Evolutionary conservation across 2,329 filamentous ascomycete species (phyloP).

Genomic region (Clonostachys rhizophaga): DNA sequence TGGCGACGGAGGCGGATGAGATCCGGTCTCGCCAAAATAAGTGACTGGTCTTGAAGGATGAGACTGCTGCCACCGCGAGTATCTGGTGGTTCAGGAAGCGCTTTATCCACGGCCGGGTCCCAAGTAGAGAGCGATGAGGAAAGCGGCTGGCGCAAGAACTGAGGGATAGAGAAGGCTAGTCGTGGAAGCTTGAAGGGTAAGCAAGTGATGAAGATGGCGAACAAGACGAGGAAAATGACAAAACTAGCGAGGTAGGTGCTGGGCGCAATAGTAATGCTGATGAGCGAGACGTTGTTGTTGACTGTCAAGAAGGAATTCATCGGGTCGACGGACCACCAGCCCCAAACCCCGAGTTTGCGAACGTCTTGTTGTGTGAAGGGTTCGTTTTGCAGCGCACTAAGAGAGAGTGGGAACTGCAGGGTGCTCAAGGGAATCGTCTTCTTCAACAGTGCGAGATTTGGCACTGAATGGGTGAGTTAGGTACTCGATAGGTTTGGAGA

Average conservation of each 20-base stretch:
- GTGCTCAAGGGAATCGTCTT: too few relatives aligned
- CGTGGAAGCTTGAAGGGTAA: slow-evolving; percentile 10
- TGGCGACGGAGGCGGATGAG: slow-evolving; percentile 4
- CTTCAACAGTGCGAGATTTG: too few relatives aligned
- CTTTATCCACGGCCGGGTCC: slow-evolving; percentile 10
- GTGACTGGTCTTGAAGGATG: slow-evolving; percentile 23
- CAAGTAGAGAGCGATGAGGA: slow-evolving; percentile 7
- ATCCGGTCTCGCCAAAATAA: slow-evolving; percentile 20
- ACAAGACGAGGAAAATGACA: slow-evolving; percentile 42
- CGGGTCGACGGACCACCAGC: background rate
- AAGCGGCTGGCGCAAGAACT: slow-evolving; percentile 3
- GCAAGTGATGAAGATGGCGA: slow-evolving; percentile 39
- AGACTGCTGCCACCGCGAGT: slow-evolving; percentile 12
- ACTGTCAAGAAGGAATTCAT: slow-evolving; percentile 58
- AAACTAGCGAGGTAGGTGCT: slow-evolving; percentile 51
- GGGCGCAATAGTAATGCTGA: slow-evolving; percentile 54
- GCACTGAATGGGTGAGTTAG: too few relatives aligned
- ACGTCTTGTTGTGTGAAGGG: too few relatives aligned
- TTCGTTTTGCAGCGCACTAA: too few relatives aligned
- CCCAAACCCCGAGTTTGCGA: too few relatives aligned
- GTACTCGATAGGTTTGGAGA: too few relatives aligned
- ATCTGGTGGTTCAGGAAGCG: slow-evolving; percentile 15
- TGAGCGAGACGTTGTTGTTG: slow-evolving; percentile 56
- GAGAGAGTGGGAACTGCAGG: too few relatives aligned
- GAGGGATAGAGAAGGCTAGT: slow-evolving; percentile 7